phyloP scores from a whole-genome alignment of 1,284 basidiomycete genomes.

The Nidula niveotomentosa region DNA sequence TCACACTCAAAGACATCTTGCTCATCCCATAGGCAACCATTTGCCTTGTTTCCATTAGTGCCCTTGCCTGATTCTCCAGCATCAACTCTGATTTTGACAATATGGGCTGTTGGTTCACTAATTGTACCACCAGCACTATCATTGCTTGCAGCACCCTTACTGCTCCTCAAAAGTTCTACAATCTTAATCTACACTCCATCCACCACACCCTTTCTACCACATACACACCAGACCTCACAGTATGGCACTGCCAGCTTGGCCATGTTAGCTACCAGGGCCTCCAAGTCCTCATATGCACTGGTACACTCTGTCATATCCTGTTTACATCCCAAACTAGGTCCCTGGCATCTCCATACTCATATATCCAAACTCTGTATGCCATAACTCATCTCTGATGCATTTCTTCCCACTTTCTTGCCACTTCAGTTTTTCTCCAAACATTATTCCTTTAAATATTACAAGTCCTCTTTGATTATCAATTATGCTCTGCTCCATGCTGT shows the following conservation, averaged over 20 bases:
- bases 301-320: too few species aligned
- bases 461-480: too few species aligned
- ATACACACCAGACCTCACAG: slow-evolving; percentile 13
- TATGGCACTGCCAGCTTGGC: slow-evolving; percentile 27
- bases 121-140: slow-evolving; percentile 3
- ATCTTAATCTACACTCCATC: slow-evolving; percentile 4
- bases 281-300: slow-evolving; percentile 16
- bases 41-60: slow-evolving; percentile 18
- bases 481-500: too few species aligned
- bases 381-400: too few species aligned
- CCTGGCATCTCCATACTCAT: too few species aligned
- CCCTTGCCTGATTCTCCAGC: slow-evolving; percentile 6
- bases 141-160: slow-evolving; percentile 9
- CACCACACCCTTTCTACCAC: slow-evolving; percentile 7
- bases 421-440: too few species aligned
- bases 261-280: slow-evolving; percentile 24
- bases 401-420: too few species aligned
- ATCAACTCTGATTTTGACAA: slow-evolving; percentile 8
- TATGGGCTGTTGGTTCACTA: slow-evolving; percentile 2
- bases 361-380: too few species aligned
- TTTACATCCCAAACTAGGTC: too few species aligned
- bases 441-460: too few species aligned
- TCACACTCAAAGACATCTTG: slow-evolving; percentile 15
- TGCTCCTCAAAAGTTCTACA: slow-evolving; percentile 9
- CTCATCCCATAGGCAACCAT: slow-evolving; percentile 20